A percentile compares a stretch with the other conserved stretches of the same genome.
phyloP scores from a whole-genome alignment of 1,284 basidiomycete genomes.

The Coniferiporia weirii region DNA sequence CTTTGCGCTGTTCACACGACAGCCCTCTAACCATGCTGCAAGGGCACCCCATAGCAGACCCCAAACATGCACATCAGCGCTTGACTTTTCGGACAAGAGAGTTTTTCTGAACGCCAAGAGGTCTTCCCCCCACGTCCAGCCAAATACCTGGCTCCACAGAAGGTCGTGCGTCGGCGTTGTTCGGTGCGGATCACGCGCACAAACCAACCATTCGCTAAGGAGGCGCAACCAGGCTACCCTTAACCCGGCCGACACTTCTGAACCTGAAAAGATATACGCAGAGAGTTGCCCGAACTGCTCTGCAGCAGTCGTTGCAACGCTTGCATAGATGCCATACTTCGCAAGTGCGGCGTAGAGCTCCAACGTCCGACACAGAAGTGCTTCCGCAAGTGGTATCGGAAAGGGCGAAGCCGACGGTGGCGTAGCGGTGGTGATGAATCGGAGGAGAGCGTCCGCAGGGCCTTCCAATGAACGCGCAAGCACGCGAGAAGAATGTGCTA shows the following conservation, averaged over 20 bases:
- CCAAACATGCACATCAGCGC: slow-evolving; percentile 31
- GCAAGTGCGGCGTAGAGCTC: slow-evolving; percentile 63
- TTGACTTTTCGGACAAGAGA: slow-evolving; percentile 28
- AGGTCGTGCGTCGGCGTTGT: slow-evolving; percentile 86
- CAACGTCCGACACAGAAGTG: slow-evolving; percentile 57
- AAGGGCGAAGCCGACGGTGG: slow-evolving; percentile 40
- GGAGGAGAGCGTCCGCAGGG: slow-evolving; percentile 62
- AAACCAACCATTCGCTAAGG: slow-evolving; percentile 71
- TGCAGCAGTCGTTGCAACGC: slow-evolving; percentile 59
- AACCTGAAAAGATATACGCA: slow-evolving; percentile 37
- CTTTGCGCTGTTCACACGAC: slow-evolving; percentile 61
- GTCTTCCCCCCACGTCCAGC: slow-evolving; percentile 71
- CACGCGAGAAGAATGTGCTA: slow-evolving; percentile 60
- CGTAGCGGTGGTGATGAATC: slow-evolving; percentile 66
- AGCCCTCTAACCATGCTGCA: slow-evolving; percentile 72
- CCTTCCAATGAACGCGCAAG: slow-evolving; percentile 59
- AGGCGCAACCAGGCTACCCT: slow-evolving; percentile 48
- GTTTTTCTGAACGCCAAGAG: slow-evolving; percentile 30
- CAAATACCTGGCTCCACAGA: slow-evolving; percentile 80
- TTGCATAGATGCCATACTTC: slow-evolving; percentile 72
- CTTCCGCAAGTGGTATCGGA: slow-evolving; percentile 36
- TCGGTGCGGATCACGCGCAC: slow-evolving; percentile 83
- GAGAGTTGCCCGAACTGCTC: slow-evolving; percentile 45
- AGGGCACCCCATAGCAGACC: slow-evolving; percentile 49
- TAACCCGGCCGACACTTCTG: slow-evolving; percentile 34